Conservation (phyloP, 805 yeast genomes). For the Cyberlindnera sargentensis region DNA sequence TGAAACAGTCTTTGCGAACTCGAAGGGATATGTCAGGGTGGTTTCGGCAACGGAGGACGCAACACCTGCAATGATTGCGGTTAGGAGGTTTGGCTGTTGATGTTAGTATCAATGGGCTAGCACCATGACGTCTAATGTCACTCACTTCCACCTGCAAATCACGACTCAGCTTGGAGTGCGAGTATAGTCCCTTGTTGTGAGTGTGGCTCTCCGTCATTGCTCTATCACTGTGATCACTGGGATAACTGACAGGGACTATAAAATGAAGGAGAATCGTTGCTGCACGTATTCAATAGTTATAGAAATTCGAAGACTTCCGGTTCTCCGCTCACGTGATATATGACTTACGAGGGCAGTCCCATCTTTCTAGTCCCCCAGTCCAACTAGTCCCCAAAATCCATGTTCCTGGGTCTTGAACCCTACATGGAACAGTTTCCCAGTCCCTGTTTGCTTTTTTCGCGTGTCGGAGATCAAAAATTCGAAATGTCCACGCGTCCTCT, state of each 20-base stretch:
- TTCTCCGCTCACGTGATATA: too few relatives aligned
- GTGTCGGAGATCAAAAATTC: not conserved
- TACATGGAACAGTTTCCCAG: not conserved
- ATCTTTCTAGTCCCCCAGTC: not conserved
- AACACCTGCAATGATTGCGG: slow-evolving; percentile 54
- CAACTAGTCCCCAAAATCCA: not conserved
- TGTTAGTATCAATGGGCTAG: not conserved
- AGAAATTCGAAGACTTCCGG: too few relatives aligned
- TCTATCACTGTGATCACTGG: too few relatives aligned
- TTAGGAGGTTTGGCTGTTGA: slow-evolving; percentile 35
- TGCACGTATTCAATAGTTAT: too few relatives aligned
- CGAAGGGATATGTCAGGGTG: slow-evolving; percentile 63
- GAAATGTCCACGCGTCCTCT: too few relatives aligned
- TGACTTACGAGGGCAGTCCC: too few relatives aligned
- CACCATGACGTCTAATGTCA: not conserved
- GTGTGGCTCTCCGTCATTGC: too few relatives aligned
- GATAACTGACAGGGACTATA: too few relatives aligned
- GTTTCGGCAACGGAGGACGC: slow-evolving; percentile 60
- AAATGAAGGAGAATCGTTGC: too few relatives aligned
- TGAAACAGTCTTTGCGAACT: slow-evolving; percentile 55
- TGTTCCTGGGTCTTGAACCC: not conserved
- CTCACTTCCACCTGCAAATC: slow-evolving; percentile 17
- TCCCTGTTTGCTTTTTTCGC: not conserved
- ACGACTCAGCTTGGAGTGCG: slow-evolving; percentile 7
- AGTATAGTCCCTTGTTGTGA: too few relatives aligned